Percentiles rank a stretch among this genome's conserved stretches.
Conservation (phyloP, 768 basidiomycete species). For the Podaxis rugospora region DNA sequence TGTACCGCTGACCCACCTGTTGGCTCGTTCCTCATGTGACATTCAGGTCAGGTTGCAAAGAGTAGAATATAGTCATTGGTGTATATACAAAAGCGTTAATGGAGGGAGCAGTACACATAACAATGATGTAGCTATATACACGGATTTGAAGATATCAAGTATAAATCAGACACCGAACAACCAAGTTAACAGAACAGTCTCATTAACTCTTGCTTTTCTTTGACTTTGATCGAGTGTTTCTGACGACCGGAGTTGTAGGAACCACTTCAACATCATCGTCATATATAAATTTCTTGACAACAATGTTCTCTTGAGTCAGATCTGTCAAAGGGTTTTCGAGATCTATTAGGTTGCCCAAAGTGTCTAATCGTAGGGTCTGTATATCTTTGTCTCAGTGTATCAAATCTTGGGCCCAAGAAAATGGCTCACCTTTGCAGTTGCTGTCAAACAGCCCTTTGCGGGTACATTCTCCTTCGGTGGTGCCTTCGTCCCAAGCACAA, state of each 20-base stretch:
- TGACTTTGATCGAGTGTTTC: conserved; percentile 53
- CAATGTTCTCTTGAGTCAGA: conserved; percentile 58
- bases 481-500: conserved; percentile 46
- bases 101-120: background rate
- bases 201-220: conserved; percentile 42
- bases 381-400: conserved; percentile 3
- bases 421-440: conserved; percentile 56
- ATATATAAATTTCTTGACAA: conserved; percentile 78
- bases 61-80: background rate
- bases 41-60: background rate
- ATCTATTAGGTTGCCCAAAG: conserved; percentile 65
- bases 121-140: background rate
- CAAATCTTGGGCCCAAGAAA: background rate
- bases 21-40: background rate
- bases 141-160: conserved; percentile 11
- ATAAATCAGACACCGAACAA: conserved; percentile 12
- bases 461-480: conserved; percentile 33
- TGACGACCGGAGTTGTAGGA: conserved; percentile 27
- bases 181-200: background rate
- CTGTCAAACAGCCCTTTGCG: conserved; percentile 64
- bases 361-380: conserved; percentile 61
- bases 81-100: background rate
- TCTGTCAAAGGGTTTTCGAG: conserved; percentile 51
- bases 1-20: background rate
- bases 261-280: conserved; percentile 57